Conservation (phyloP, 192 early-diverging fungal species). For the Gorgonomyces haynaldii region DNA sequence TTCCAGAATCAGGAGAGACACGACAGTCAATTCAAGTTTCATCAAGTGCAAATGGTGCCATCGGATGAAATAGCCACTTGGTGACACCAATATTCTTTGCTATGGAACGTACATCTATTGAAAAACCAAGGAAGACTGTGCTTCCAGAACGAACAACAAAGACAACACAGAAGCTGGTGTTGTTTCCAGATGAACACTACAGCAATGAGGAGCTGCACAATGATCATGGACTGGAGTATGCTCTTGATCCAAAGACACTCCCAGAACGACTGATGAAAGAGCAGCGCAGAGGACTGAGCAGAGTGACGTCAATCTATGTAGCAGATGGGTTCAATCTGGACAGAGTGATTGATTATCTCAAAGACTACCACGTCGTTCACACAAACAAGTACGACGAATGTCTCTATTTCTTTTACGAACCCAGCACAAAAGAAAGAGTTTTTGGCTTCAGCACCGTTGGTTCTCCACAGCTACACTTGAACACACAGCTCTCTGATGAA, state of each 20-base stretch:
- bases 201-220: constrained; percentile 9
- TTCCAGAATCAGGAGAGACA: too few relatives aligned
- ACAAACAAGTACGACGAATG: constrained; percentile 38
- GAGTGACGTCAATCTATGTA: constrained; percentile 39
- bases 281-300: constrained; percentile 56
- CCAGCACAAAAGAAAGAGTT: constrained; percentile 7
- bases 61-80: too few relatives aligned
- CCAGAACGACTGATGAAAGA: constrained; percentile 56
- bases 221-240: constrained; percentile 9
- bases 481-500: too few relatives aligned
- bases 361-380: constrained; percentile 15
- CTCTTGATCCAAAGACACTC: constrained; percentile 22
- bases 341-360: constrained; percentile 16
- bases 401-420: constrained; percentile 31
- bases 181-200: constrained; percentile 71
- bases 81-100: too few relatives aligned
- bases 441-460: constrained; percentile 6
- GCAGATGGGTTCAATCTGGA: constrained; percentile 28
- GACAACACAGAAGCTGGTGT: constrained; percentile 82
- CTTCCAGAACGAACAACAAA: constrained; percentile 77
- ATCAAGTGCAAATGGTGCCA: too few relatives aligned
- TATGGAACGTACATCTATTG: too few relatives aligned
- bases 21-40: too few relatives aligned
- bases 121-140: too few relatives aligned
- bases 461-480: neutral